Evolutionary conservation across 2,329 filamentous ascomycete genomes (phyloP), one percentile per base, ranked within the genome.

Genomic region (Fusarium caatingaense): DNA sequence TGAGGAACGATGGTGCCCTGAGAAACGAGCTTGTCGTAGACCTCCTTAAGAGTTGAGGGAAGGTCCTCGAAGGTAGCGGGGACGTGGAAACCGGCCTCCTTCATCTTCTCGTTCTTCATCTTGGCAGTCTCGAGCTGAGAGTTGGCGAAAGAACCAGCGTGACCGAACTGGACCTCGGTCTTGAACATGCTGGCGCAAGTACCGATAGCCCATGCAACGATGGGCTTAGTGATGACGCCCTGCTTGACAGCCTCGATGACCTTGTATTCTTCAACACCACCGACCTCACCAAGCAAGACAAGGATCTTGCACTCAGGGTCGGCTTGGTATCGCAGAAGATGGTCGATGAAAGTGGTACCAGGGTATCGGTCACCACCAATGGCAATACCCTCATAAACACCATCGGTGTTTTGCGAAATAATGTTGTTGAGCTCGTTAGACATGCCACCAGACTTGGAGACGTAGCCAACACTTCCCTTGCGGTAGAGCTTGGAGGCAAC

Each of bases 401-500:
- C 96, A 81, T 99, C 94, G 77, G 96, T 98, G 83, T 88, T 97
- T 82, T 97, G 92, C 63, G 94, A 89, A 79, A 99, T 92, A 83
- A 99, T 98, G 90, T 99, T 99, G 92, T 99, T 99, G 79, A 99
- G 86, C 88, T 99, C 96, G 89, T 99, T 99, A 27, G 25, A 27
- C 96, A 99, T 99, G 86, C 96, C 96, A 81, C 96, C 96, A 64
- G 96, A 99, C 89, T 99, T 99, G 88, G 95, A 98, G 83, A 99
- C 96, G 84, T 99, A 99, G 77, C 93, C 96, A 74, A 99, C 94
- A 76, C 96, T 98, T 77, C 96, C 96, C 86, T 96, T 96, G 84
- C 96, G 95, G 91, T 99, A 99, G 68, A 99, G 93, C 91, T 99
- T 99, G 82, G 96, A 98, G 76, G 96, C 94, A 72, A 99, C 96